These are phyloP conservation scores for Alternaria brassicae DNA, from an alignment of 2,329 filamentous ascomycete species.

Conservation along the genomic window DNA sequence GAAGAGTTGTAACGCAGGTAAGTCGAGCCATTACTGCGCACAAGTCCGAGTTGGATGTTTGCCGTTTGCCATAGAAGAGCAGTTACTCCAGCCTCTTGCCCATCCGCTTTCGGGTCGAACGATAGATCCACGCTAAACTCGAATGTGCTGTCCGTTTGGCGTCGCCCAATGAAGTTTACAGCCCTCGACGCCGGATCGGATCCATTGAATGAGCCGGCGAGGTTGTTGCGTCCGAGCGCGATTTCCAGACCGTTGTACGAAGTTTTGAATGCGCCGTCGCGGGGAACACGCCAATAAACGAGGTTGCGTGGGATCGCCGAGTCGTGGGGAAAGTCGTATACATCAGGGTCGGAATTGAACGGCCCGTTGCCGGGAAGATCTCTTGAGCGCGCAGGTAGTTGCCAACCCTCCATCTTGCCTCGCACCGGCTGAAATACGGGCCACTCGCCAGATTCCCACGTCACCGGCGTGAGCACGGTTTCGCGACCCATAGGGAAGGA, in stretches of 20 bases:
- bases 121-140: conserved; percentile 57
- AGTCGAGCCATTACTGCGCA: conserved; percentile 16
- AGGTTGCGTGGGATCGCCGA: conserved; percentile 59
- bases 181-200: conserved; percentile 55
- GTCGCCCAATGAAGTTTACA: conserved; percentile 59
- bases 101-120: conserved; percentile 38
- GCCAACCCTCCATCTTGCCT: conserved; percentile 54
- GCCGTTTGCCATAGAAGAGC: conserved; percentile 62
- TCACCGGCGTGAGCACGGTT: conserved; percentile 33
- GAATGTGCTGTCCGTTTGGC: conserved; percentile 63
- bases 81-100: conserved; percentile 61
- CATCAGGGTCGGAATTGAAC: conserved; percentile 54
- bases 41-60: conserved; percentile 57
- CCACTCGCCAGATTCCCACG: conserved; percentile 49
- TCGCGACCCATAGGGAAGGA: conserved; percentile 40
- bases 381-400: conserved; percentile 46
- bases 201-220: conserved; percentile 57
- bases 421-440: conserved; percentile 53
- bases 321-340: conserved; percentile 55
- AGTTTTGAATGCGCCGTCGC: conserved; percentile 1
- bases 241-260: conserved; percentile 38
- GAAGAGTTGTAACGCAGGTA: conserved; percentile 54
- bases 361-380: conserved; percentile 49
- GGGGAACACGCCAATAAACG: conserved; percentile 56
- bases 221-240: conserved; percentile 57